Conservation (phyloP, 805 yeast genomes). For the Cyberlindnera xylosilytica region DNA sequence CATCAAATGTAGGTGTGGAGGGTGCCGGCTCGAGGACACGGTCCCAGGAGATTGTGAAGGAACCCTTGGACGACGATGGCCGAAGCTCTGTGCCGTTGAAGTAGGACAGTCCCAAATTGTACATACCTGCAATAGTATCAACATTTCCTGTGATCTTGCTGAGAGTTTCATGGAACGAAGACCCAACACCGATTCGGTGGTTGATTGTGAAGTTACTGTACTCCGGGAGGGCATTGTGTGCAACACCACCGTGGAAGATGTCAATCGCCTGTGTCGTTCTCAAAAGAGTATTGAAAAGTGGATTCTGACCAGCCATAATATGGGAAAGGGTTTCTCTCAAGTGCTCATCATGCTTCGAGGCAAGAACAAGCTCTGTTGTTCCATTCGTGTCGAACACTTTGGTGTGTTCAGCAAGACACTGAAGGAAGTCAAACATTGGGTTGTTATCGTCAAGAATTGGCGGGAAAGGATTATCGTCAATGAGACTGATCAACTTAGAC, state of each 20-base stretch:
- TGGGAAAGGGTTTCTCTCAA: slow-evolving; percentile 9
- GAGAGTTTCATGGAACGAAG: slow-evolving; percentile 30
- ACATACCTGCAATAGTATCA: slow-evolving; percentile 36
- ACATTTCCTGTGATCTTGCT: slow-evolving; percentile 34
- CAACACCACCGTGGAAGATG: slow-evolving; percentile 59
- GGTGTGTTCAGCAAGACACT: slow-evolving; percentile 51
- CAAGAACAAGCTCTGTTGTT: not conserved
- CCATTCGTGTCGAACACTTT: not conserved
- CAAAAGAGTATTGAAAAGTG: slow-evolving; percentile 18
- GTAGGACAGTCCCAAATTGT: slow-evolving; percentile 26
- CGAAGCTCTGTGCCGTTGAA: slow-evolving; percentile 11
- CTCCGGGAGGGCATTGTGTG: slow-evolving; percentile 68
- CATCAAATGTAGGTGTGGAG: slow-evolving; percentile 7
- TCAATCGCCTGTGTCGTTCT: slow-evolving; percentile 45
- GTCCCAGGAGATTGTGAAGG: slow-evolving; percentile 21
- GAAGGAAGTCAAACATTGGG: slow-evolving; percentile 50
- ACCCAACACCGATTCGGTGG: slow-evolving; percentile 53
- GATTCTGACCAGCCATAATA: slow-evolving; percentile 27
- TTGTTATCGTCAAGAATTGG: slow-evolving; percentile 41
- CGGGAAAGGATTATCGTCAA: slow-evolving; percentile 52
- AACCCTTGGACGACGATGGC: slow-evolving; percentile 23
- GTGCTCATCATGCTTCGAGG: not conserved
- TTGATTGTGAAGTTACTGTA: slow-evolving; percentile 45
- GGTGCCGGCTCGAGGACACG: not conserved
- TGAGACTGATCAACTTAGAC: slow-evolving; percentile 44